Evolutionary conservation across 2,329 filamentous ascomycete species (phyloP), one percentile per base, ranked within the genome.

Genomic region (Aspergillus tamarii): DNA sequence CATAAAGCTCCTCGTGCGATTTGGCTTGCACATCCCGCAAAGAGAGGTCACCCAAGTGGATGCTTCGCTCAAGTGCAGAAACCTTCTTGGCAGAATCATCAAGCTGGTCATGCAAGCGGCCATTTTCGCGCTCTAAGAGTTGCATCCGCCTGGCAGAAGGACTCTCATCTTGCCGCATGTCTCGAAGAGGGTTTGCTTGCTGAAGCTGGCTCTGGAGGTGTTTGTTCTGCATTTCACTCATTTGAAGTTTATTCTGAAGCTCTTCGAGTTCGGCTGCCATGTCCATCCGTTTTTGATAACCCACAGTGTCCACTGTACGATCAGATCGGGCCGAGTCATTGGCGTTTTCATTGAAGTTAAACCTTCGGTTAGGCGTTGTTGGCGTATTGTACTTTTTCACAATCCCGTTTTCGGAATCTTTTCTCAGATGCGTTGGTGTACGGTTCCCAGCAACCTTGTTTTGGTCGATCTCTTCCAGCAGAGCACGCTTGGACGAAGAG

Each of bases 71-170:
- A 26, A 98, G 81, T 0, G 90, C 87, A 8, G 94, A 97, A 2
- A 97, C 90, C 80, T 97, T 97, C 83, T 92, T 94, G 21, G 90
- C 85, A 3, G 94, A 97, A 76, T 97, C 93, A 77, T 98, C 94
- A 6, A 98, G 89, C 87, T 96, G 92, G 67, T 96, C 93, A 73
- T 98, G 94, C 16, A 98, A 85, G 62, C 93, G 89, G 76, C 87
- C 94, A 79, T 98, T 98, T 74, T 92, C 94, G 70, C 93, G 89
- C 78, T 98, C 94, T 6, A 98, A 86, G 80, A 97, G 94, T 74
- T 96, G 91, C 72, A 97, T 90, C 19, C 95, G 89, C 60, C 90
- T 87, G 55, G 91, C 76, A 1, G 92, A 94, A 1, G 92, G 92
- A 69, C 89, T 94, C 52, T 95, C 89, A 46, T 94, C 91, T 62